phyloP scores from a whole-genome alignment of 2,329 filamentous ascomycete genomes.

The Talaromyces piceae region DNA sequence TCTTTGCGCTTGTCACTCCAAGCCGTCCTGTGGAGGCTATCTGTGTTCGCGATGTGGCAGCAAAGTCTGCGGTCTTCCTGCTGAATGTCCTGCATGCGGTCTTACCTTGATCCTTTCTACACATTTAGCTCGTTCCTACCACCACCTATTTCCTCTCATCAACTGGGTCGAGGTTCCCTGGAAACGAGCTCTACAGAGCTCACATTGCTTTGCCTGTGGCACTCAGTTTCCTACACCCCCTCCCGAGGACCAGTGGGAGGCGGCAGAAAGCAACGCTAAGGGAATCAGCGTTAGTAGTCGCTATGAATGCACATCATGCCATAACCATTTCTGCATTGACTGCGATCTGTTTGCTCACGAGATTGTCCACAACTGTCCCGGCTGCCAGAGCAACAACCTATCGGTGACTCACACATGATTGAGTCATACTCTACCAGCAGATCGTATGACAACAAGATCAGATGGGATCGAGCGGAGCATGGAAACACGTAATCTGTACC shows the following conservation, averaged over 20 bases:
- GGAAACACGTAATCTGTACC: too few relatives aligned
- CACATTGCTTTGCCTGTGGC: slow-evolving; percentile 72
- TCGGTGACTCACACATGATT: slow-evolving; percentile 1
- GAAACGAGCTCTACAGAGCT: slow-evolving; percentile 56
- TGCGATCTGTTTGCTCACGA: slow-evolving; percentile 95
- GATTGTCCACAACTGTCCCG: slow-evolving; percentile 90
- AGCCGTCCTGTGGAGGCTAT: slow-evolving; percentile 76
- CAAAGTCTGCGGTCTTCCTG: slow-evolving; percentile 83
- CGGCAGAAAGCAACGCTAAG: slow-evolving; percentile 39
- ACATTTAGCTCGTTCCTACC: slow-evolving; percentile 84
- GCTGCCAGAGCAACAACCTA: slow-evolving; percentile 55
- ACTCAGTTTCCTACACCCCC: slow-evolving; percentile 57
- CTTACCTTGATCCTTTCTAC: slow-evolving; percentile 92
- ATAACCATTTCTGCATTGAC: slow-evolving; percentile 92
- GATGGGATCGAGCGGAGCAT: not conserved
- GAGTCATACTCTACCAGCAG: not conserved
- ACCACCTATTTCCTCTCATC: slow-evolving; percentile 80
- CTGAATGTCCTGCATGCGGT: slow-evolving; percentile 84
- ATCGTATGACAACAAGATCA: not conserved
- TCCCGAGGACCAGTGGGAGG: slow-evolving; percentile 28
- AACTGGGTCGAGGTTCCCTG: slow-evolving; percentile 91
- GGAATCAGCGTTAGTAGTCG: slow-evolving; percentile 77
- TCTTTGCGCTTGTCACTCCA: slow-evolving; percentile 86
- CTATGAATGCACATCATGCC: slow-evolving; percentile 83
- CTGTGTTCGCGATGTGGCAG: slow-evolving; percentile 79